These are phyloP conservation scores for Fusarium coffeatum DNA, from an alignment of 2,329 filamentous ascomycete genomes.

Conservation along the genomic window DNA sequence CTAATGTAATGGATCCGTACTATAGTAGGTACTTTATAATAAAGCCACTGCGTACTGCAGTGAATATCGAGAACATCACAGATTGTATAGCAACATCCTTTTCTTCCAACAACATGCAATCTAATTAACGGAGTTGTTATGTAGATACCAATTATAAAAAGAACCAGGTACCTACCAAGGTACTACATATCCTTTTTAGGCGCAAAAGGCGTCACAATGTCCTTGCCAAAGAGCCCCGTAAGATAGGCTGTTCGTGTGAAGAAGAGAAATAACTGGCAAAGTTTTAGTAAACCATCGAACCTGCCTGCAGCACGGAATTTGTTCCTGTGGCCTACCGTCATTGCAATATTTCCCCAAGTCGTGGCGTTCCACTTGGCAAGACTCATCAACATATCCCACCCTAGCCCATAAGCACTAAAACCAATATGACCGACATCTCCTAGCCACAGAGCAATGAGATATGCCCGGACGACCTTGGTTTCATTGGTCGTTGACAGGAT, in stretches of 20 bases:
- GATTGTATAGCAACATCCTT: not conserved
- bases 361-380: slow-evolving; percentile 73
- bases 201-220: slow-evolving; percentile 40
- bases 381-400: slow-evolving; percentile 64
- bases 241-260: slow-evolving; percentile 68
- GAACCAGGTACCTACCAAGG: not conserved
- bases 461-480: slow-evolving; percentile 72
- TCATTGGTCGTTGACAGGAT: slow-evolving; percentile 74
- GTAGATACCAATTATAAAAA: not conserved
- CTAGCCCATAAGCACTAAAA: slow-evolving; percentile 69
- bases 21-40: not conserved
- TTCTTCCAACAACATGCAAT: not conserved
- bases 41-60: not conserved
- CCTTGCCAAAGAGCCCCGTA: slow-evolving; percentile 67
- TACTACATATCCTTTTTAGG: slow-evolving; percentile 46
- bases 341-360: slow-evolving; percentile 79
- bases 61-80: not conserved
- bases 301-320: not conserved
- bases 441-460: slow-evolving; percentile 72
- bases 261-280: slow-evolving; percentile 63
- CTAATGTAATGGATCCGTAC: too few species aligned
- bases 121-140: not conserved
- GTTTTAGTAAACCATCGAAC: not conserved
- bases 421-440: slow-evolving; percentile 76
- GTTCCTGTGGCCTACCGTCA: slow-evolving; percentile 62